These are phyloP conservation scores for Hemileccinum rubropunctum DNA, from an alignment of 768 basidiomycete genomes.

Conservation along the genomic window DNA sequence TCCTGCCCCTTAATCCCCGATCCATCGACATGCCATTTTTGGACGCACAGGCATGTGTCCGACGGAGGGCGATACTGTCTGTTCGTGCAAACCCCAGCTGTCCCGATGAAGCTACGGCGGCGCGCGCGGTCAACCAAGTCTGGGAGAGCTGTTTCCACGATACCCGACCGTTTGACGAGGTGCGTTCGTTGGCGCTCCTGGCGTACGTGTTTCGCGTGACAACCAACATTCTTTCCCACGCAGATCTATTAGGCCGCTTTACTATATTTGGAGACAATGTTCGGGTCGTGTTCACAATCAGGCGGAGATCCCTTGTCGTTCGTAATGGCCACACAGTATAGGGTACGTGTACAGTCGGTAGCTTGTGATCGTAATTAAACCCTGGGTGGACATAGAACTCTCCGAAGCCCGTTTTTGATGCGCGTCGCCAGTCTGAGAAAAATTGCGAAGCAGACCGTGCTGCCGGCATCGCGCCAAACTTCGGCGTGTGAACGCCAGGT, in stretches of 20 bases:
- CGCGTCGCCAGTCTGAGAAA: conserved; percentile 13
- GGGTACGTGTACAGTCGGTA: not conserved
- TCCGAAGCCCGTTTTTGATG: not conserved
- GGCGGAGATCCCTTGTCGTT: not conserved
- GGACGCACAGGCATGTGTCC: conserved; percentile 73
- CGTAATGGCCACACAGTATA: not conserved
- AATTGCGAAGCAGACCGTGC: conserved; percentile 1
- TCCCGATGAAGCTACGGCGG: conserved; percentile 71
- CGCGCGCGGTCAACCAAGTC: conserved; percentile 90
- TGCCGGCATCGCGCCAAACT: conserved; percentile 20
- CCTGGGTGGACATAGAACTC: conserved; percentile 10
- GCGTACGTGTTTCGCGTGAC: not conserved
- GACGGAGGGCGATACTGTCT: conserved; percentile 80
- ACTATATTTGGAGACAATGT: not conserved
- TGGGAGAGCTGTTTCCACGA: conserved; percentile 97
- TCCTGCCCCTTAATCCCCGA: conserved; percentile 2
- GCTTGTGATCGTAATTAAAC: not conserved
- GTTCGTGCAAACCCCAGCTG: conserved; percentile 81
- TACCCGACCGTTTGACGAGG: conserved; percentile 97
- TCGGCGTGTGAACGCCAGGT: conserved; percentile 22
- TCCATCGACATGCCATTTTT: conserved; percentile 1
- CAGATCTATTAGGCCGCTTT: conserved; percentile 31
- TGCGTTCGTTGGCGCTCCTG: conserved; percentile 26
- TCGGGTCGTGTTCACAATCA: not conserved
- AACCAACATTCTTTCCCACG: conserved; percentile 16